Base-by-base conservation (phyloP, 2,329 filamentous ascomycete species). In the Aspergillus novofumigatus region DNA sequence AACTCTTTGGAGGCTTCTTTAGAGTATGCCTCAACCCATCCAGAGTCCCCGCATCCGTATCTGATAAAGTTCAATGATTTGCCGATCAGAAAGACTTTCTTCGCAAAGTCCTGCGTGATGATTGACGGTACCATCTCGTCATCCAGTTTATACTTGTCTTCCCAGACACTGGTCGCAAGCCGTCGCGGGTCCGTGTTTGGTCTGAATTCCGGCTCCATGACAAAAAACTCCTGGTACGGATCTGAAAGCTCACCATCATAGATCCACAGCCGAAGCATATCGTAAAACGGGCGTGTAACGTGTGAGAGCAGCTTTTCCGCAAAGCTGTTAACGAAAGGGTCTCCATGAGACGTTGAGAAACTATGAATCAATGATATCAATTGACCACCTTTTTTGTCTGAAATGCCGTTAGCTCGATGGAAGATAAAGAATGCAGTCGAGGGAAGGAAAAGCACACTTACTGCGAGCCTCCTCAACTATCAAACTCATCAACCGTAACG, bases 21-120 rank as follows among this genome's bases (percentile, higher is more conserved):
- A 28, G 92, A 96, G 75, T 99, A 97, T 32, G 87, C 87, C 69
- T 97, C 92, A 1, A 99, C 94, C 94, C 94, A 99, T 32, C 88
- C 86, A 25, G 92, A 91, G 72, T 99, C 95, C 8, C 89, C 89
- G 71, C 94, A 99, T 64, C 92, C 93, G 74, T 97, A 92, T 25
- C 94, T 88, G 71, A 99, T 97, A 75, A 99, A 99, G 74, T 99
- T 99, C 54, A 99, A 82, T 3, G 92, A 96, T 74, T 99, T 99
- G 56, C 94, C 94, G 65, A 99, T 99, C 7, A 99, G 78, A 67
- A 97, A 97, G 5, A 99, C 91, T 70, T 97, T 97, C 65, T 94
- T 91, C 0, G 94, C 92, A 75, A 99, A 97, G 59, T 96, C 92
- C 48, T 89, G 83, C 0, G 91, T 95, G 65, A 97, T 92, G 68